These are phyloP conservation scores for Aspergillus texensis DNA, from an alignment of 2,329 filamentous ascomycete genomes.

Conservation along the genomic window DNA sequence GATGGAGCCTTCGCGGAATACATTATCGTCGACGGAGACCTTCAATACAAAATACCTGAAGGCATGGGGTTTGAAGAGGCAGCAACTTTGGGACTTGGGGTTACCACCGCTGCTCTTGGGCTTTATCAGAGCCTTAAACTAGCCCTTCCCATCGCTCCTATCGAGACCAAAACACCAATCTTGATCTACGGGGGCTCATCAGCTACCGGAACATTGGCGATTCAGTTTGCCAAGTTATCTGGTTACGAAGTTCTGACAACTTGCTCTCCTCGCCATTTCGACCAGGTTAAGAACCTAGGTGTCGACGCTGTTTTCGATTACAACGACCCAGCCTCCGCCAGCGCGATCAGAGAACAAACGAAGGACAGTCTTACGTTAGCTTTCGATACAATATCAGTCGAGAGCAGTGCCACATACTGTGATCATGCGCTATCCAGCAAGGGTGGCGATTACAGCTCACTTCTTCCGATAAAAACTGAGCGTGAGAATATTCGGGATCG, in stretches of 20 bases:
- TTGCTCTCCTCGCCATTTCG: slow-evolving; percentile 37
- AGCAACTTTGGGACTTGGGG: slow-evolving; percentile 54
- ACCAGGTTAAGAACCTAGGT: slow-evolving; percentile 33
- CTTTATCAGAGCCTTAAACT: slow-evolving; percentile 38
- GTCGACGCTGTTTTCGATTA: slow-evolving; percentile 40
- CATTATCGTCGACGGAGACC: slow-evolving; percentile 53
- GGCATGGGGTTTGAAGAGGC: slow-evolving; percentile 55
- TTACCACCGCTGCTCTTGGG: slow-evolving; percentile 54
- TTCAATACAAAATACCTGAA: slow-evolving; percentile 51
- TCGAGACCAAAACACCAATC: slow-evolving; percentile 20
- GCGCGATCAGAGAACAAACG: slow-evolving; percentile 33
- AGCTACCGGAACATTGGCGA: slow-evolving; percentile 39
- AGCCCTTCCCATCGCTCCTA: slow-evolving; percentile 26
- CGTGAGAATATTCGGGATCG: slow-evolving; percentile 34
- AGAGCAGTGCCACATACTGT: slow-evolving; percentile 32
- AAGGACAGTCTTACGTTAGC: slow-evolving; percentile 34
- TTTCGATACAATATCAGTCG: slow-evolving; percentile 38
- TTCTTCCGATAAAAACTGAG: slow-evolving; percentile 25
- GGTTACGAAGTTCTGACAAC: slow-evolving; percentile 35
- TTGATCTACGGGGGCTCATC: slow-evolving; percentile 45
- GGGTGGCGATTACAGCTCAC: slow-evolving; percentile 32
- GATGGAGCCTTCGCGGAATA: slow-evolving; percentile 60
- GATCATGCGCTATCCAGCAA: slow-evolving; percentile 33
- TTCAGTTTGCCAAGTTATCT: slow-evolving; percentile 44
- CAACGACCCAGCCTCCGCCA: slow-evolving; percentile 20